Conservation (phyloP, 768 basidiomycete species). For the Kwoniella dendrophila region DNA sequence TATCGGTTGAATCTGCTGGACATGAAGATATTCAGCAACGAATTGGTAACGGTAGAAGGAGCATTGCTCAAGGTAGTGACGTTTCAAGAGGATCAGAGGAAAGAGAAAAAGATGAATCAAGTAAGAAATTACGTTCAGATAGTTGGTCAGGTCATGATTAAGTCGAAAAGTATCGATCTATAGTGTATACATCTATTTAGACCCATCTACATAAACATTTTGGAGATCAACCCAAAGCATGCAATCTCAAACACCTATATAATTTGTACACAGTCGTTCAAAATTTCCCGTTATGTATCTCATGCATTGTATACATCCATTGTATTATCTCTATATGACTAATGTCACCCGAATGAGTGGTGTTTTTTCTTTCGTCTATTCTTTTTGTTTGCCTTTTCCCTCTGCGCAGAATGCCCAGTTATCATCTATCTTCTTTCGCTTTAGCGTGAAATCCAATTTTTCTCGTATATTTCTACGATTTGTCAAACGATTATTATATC, state of each 20-base stretch:
- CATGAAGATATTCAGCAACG: too few relatives aligned
- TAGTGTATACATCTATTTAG: too few relatives aligned
- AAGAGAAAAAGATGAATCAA: not conserved
- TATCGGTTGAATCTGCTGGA: too few relatives aligned
- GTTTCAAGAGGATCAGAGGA: not conserved
- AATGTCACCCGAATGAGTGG: not conserved
- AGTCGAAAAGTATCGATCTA: not conserved
- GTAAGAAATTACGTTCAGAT: constrained; percentile 1
- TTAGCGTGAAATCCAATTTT: too few relatives aligned
- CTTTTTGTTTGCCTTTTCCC: not conserved
- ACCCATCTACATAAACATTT: too few relatives aligned
- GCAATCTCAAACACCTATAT: too few relatives aligned
- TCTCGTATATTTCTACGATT: too few relatives aligned
- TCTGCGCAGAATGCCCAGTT: too few relatives aligned
- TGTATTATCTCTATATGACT: not conserved
- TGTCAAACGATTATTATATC: not conserved
- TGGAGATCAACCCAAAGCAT: too few relatives aligned
- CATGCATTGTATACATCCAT: not conserved
- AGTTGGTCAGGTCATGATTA: not conserved
- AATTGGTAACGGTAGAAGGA: too few relatives aligned
- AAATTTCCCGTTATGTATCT: not conserved
- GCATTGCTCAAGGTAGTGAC: not conserved
- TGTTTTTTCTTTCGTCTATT: not conserved
- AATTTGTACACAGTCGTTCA: not conserved
- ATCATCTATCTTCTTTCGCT: too few relatives aligned